Conservation (phyloP, 2,329 filamentous ascomycete species). For the Arthrobotrys sphaeroides region DNA sequence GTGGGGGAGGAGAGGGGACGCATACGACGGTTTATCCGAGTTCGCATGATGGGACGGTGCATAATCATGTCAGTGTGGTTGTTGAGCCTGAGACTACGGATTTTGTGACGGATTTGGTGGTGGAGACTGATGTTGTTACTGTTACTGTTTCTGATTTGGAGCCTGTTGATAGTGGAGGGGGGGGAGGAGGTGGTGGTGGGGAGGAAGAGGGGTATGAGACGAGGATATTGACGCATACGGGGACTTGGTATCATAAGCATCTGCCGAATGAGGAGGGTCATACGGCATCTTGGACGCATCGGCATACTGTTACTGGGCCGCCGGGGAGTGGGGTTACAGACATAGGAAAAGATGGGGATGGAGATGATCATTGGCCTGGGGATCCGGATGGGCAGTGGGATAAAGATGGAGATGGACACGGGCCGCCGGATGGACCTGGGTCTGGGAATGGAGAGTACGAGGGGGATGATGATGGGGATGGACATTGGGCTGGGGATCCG, state of each 20-base stretch:
- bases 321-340: background rate
- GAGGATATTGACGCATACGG: conserved; percentile 13
- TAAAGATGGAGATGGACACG: conserved; percentile 15
- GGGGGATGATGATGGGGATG: conserved; percentile 5
- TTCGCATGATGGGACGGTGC: conserved; percentile 21
- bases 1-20: background rate
- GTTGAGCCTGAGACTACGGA: conserved; percentile 24
- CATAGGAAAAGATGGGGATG: background rate
- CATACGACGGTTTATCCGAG: background rate
- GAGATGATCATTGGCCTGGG: background rate
- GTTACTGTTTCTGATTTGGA: conserved; percentile 26
- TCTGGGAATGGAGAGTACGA: background rate
- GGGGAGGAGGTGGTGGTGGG: too few species aligned
- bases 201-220: background rate
- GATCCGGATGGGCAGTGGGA: conserved; percentile 17
- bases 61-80: conserved; percentile 21
- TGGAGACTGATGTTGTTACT: conserved; percentile 18
- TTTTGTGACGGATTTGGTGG: conserved; percentile 1
- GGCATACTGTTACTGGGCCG: conserved; percentile 14
- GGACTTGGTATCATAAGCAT: conserved; percentile 34
- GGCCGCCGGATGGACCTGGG: conserved; percentile 7
- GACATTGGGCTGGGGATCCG: conserved; percentile 14
- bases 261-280: conserved; percentile 13
- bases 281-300: conserved; percentile 35
- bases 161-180: background rate